A percentile compares a stretch with the other conserved stretches of the same genome.
phyloP scores from a whole-genome alignment of 1,139 yeast species.

The Blastobotrys malaysiensis region DNA sequence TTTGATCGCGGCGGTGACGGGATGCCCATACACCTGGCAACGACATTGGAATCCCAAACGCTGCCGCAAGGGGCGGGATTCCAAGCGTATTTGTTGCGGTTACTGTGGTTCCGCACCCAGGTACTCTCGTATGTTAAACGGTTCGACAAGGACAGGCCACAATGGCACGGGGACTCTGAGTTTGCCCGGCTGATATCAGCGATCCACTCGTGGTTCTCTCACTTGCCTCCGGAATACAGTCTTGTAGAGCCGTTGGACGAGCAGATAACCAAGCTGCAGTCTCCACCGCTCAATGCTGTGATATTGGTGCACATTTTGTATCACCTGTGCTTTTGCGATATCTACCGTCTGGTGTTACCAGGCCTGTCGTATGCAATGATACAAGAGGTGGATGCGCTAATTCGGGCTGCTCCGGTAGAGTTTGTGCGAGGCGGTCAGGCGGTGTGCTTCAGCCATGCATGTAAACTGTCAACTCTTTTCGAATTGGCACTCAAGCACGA shows the following conservation, averaged over 20 bases:
- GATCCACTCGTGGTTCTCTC: not conserved
- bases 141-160: slow-evolving; percentile 7
- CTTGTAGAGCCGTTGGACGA: slow-evolving; percentile 3
- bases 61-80: not conserved
- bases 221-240: slow-evolving; percentile 6
- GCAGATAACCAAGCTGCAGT: not conserved
- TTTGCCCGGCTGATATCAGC: slow-evolving; percentile 1
- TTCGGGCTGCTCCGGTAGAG: slow-evolving; percentile 8
- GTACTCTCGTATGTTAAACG: slow-evolving; percentile 11
- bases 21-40: not conserved
- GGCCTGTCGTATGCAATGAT: slow-evolving; percentile 11
- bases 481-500: slow-evolving; percentile 1
- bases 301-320: slow-evolving; percentile 1
- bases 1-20: not conserved
- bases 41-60: not conserved
- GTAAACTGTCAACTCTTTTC: slow-evolving; percentile 3
- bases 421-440: slow-evolving; percentile 6
- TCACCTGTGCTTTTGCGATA: slow-evolving; percentile 10
- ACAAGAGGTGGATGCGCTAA: slow-evolving; percentile 6
- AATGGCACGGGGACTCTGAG: slow-evolving; percentile 10
- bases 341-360: slow-evolving; percentile 10
- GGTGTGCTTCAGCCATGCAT: slow-evolving; percentile 9
- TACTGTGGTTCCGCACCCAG: slow-evolving; percentile 5
- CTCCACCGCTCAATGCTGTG: not conserved
- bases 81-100: slow-evolving; percentile 1